Evolutionary conservation across 1,284 basidiomycete species (phyloP).

Genomic region (Rhodotorula glutinis): DNA sequence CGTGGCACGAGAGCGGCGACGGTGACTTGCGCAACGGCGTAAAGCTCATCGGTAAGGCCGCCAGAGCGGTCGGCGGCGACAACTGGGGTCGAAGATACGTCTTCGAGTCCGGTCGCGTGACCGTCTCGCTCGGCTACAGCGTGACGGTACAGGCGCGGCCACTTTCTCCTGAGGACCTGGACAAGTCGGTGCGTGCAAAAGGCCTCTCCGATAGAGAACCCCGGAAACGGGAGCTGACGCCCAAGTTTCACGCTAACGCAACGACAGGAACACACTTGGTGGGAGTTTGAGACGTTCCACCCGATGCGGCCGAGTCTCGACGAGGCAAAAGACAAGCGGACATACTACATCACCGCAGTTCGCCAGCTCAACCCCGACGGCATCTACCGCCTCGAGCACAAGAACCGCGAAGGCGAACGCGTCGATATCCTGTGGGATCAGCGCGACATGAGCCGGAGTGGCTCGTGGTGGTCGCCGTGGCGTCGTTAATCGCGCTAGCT

Average conservation of each 20-base stretch:
- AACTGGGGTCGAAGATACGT: slow-evolving; percentile 42
- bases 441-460: slow-evolving; percentile 1
- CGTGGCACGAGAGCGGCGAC: slow-evolving; percentile 33
- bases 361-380: slow-evolving; percentile 27
- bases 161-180: slow-evolving; percentile 23
- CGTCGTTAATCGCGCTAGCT: neutral
- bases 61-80: slow-evolving; percentile 38
- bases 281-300: slow-evolving; percentile 41
- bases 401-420: slow-evolving; percentile 40
- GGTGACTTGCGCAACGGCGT: slow-evolving; percentile 37
- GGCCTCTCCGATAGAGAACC: neutral
- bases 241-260: neutral
- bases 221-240: neutral
- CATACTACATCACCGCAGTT: slow-evolving; percentile 41
- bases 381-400: slow-evolving; percentile 39
- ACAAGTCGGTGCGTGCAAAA: slow-evolving; percentile 21
- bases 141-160: slow-evolving; percentile 24
- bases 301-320: slow-evolving; percentile 36
- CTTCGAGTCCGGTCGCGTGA: slow-evolving; percentile 38
- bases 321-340: slow-evolving; percentile 38
- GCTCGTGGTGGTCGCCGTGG: neutral
- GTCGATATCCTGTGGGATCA: slow-evolving; percentile 42
- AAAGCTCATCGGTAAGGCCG: slow-evolving; percentile 39
- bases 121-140: slow-evolving; percentile 33
- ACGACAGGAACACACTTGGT: slow-evolving; percentile 40